phyloP scores from a whole-genome alignment of 345 rosid species.

The Leavenworthia alabamica region DNA sequence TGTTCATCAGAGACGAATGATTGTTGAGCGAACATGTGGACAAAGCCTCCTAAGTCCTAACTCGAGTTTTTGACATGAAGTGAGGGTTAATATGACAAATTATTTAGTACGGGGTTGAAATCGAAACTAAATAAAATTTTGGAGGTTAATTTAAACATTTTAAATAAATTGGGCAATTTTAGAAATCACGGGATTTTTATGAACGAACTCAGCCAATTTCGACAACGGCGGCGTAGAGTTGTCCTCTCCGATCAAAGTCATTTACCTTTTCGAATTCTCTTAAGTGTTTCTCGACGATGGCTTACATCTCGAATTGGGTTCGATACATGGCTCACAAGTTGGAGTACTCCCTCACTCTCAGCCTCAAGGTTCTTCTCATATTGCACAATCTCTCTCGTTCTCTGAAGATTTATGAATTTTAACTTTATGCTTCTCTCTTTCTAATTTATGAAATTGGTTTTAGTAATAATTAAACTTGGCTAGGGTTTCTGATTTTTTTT shows the following conservation, averaged over 20 bases:
- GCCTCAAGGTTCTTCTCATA: conserved; percentile 49
- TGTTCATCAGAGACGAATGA: neutral
- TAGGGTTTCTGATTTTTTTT: neutral
- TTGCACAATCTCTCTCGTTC: conserved; percentile 1
- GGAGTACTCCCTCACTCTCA: conserved; percentile 56
- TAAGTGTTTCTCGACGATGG: conserved; percentile 39
- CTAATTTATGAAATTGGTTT: neutral
- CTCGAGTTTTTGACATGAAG: neutral
- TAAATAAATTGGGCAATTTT: no score
- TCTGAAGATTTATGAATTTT: neutral
- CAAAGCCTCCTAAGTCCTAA: conserved; percentile 5
- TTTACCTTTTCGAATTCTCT: neutral
- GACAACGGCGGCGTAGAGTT: conserved; percentile 14
- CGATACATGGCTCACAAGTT: conserved; percentile 68
- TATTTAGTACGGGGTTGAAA: neutral
- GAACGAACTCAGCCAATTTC: neutral
- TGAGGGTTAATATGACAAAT: conserved; percentile 3
- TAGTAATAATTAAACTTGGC: conserved; percentile 4
- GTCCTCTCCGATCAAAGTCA: neutral
- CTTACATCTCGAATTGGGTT: conserved; percentile 58
- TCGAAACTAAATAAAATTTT: neutral
- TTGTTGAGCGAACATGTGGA: conserved; percentile 19
- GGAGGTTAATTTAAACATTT: neutral
- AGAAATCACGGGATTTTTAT: conserved; percentile 8
- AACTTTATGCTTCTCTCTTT: neutral